Percentiles rank a stretch among this genome's conserved stretches.
Conservation (phyloP, 2,329 filamentous ascomycete genomes). For the Dothistroma pini region DNA sequence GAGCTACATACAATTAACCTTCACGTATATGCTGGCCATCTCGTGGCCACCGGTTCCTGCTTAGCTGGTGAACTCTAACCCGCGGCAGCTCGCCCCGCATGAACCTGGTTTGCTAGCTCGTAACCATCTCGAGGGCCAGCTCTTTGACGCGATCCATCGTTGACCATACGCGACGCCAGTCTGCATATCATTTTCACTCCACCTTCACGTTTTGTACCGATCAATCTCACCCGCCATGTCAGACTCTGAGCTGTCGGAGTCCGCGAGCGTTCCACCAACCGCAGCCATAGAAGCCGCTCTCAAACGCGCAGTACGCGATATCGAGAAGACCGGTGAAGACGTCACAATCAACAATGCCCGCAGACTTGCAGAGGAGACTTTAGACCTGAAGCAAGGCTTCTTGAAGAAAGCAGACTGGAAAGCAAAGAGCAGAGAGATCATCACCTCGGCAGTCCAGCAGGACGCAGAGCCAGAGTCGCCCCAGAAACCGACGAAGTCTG, state of each 20-base stretch:
- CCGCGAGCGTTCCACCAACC: conserved; percentile 27
- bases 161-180: not conserved
- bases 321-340: conserved; percentile 46
- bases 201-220: not conserved
- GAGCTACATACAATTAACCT: not conserved
- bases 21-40: not conserved
- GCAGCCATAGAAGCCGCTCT: conserved; percentile 39
- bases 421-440: conserved; percentile 50
- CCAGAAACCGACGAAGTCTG: conserved; percentile 20
- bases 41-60: not conserved
- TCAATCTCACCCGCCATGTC: conserved; percentile 1
- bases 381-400: conserved; percentile 53
- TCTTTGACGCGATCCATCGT: not conserved
- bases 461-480: conserved; percentile 21
- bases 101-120: not conserved
- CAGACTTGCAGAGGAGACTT: conserved; percentile 48
- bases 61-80: not conserved
- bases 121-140: not conserved
- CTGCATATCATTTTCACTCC: not conserved
- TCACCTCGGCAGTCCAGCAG: conserved; percentile 49
- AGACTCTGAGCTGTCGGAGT: conserved; percentile 5
- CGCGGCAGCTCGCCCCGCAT: not conserved
- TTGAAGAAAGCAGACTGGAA: conserved; percentile 57
- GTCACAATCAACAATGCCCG: conserved; percentile 58
- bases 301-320: conserved; percentile 39